These are phyloP conservation scores for Zoysia pacifica DNA, from an alignment of 176 grass and related monocot genomes.

Conservation along the genomic window DNA sequence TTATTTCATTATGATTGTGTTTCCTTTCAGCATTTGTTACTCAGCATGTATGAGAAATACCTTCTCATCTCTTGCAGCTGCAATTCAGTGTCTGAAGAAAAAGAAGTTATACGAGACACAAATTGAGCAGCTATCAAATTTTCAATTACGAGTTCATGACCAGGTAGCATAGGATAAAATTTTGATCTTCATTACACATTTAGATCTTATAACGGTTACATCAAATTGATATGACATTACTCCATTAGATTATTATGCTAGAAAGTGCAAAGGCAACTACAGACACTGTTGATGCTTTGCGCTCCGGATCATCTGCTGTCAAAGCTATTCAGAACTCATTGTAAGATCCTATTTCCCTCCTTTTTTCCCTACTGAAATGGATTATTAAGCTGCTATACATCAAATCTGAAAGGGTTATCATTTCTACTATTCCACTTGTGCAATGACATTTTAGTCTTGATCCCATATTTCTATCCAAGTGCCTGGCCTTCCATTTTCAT, in stretches of 20 bases:
- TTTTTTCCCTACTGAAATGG: slow-evolving; percentile 2
- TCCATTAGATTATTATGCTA: slow-evolving; percentile 53
- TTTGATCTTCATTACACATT: not conserved
- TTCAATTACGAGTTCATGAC: slow-evolving; percentile 71
- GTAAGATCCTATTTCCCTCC: slow-evolving; percentile 48
- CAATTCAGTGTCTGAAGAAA: slow-evolving; percentile 70
- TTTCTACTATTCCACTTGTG: not conserved
- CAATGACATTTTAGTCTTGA: not conserved
- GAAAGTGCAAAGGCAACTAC: slow-evolving; percentile 71
- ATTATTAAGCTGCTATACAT: not conserved
- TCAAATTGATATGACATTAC: slow-evolving; percentile 1
- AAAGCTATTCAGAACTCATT: slow-evolving; percentile 72
- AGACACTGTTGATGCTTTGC: slow-evolving; percentile 68
- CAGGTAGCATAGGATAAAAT: slow-evolving; percentile 44
- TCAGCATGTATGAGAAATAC: slow-evolving; percentile 23
- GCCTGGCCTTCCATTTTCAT: not conserved
- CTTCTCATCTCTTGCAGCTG: slow-evolving; percentile 54
- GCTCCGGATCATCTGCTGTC: slow-evolving; percentile 61
- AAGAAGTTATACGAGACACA: slow-evolving; percentile 75
- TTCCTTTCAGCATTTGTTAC: not conserved
- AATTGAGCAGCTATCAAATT: slow-evolving; percentile 64
- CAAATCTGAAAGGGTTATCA: not conserved
- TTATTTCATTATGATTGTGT: not conserved
- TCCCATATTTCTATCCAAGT: not conserved
- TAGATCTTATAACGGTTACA: slow-evolving; percentile 2